Percentiles rank a stretch among this genome's conserved stretches.
Conservation (phyloP, 768 basidiomycete genomes). For the Phaffia tasmanica region DNA sequence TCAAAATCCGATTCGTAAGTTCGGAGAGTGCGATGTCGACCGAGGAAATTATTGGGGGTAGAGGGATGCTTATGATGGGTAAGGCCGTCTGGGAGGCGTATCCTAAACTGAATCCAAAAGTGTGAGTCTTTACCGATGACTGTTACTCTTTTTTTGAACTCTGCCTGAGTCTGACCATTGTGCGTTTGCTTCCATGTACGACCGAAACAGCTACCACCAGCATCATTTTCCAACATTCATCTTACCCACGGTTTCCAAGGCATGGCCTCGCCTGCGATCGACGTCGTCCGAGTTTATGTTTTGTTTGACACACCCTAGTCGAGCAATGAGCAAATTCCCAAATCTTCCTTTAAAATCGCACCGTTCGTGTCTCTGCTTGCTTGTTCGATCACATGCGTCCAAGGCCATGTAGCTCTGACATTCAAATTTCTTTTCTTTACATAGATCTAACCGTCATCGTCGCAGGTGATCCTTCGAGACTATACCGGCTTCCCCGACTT, state of each 20-base stretch:
- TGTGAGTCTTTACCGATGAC: conserved; percentile 4
- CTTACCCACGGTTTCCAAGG: background rate
- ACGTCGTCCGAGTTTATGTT: conserved; percentile 19
- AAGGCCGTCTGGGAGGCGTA: conserved; percentile 10
- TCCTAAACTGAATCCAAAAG: conserved; percentile 12
- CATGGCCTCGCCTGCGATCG: conserved; percentile 15
- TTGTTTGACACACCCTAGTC: conserved; percentile 17
- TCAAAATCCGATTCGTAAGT: conserved; percentile 14
- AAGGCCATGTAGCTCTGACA: background rate
- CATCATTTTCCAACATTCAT: conserved; percentile 20
- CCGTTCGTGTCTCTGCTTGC: background rate
- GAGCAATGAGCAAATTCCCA: conserved; percentile 1
- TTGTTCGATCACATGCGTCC: background rate
- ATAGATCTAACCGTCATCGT: conserved; percentile 20
- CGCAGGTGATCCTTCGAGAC: conserved; percentile 12
- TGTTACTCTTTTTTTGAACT: background rate
- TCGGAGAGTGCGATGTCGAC: background rate
- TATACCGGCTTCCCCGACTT: conserved; percentile 8
- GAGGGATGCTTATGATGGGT: background rate
- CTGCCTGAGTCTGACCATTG: background rate
- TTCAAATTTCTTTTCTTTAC: background rate
- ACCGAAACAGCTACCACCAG: conserved; percentile 12
- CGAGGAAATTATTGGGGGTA: background rate
- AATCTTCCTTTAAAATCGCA: conserved; percentile 13
- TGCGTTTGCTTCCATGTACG: background rate